Base-by-base conservation (phyloP, 345 rosid species). In the Gossypium thurberi region DNA sequence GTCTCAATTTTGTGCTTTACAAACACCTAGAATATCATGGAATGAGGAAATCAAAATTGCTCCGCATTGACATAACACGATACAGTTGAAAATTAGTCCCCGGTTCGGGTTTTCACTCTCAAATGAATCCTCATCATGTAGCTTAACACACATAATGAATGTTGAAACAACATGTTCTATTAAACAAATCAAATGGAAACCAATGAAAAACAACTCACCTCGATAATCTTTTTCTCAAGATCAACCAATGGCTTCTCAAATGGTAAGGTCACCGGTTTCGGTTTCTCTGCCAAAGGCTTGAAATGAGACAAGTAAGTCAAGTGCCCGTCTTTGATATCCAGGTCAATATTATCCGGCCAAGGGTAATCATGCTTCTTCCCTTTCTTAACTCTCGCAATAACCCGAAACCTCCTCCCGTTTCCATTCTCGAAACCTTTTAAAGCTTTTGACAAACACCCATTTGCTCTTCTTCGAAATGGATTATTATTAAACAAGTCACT, bases 171-270 rank as follows among this genome's bases (percentile, higher is more conserved):
- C 28, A 17, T 23, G 40, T 3, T 11, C 13, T 13, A 66, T 53
- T 66, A 23, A 46, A 48, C 12, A 48, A 8, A 68, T 68, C 17
- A 69, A 69, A 6, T 0, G 10, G 25, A 28, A 68, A 26, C 60
- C 47, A 28, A 11, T 3, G 58, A 51, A 50, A 51, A 63, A 23
- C 8, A 61, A 53, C 69, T 62, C 23, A 80, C 79, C 75, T 74
- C 83, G 12, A 69, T 50, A 65, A 80, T 80, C 67, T 68, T 73
- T 56, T 74, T 71, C 80, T 77, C 83, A 12, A 80, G 65, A 76
- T 74, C 83, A 69, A 80, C 56, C 26, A 80, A 55, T 25, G 83
- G 83, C 73, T 69, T 80, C 73, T 80, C 83, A 52, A 80, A 62
- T 61, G 65, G 65, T 61, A 61, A 73, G 43, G 80, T 74, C 59